Percentiles rank a stretch among this genome's conserved stretches.
Conservation (phyloP, 352 stramenopile genomes). For the Phytophthora podocarpi region DNA sequence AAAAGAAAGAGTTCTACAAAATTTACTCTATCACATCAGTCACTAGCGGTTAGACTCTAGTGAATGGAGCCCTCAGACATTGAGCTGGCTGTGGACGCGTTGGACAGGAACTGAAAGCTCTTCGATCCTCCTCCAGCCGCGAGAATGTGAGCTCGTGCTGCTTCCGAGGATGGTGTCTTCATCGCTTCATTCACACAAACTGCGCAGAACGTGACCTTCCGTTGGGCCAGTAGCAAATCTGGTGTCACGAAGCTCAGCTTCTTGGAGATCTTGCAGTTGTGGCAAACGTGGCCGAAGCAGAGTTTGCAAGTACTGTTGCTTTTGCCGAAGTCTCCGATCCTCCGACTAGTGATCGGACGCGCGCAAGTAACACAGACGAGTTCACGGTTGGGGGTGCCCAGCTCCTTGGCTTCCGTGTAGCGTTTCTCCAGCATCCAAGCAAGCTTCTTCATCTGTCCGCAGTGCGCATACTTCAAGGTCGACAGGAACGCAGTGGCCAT, state of each 20-base stretch:
- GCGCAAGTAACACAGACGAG: conserved; percentile 35
- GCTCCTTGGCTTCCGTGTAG: conserved; percentile 34
- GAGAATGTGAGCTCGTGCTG: conserved; percentile 29
- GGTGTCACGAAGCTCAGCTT: conserved; percentile 44
- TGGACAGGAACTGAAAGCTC: conserved; percentile 14
- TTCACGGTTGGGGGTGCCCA: conserved; percentile 33
- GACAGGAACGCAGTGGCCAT: conserved; percentile 41
- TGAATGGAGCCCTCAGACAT: too few relatives aligned
- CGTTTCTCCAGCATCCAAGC: conserved; percentile 42
- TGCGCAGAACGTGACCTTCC: conserved; percentile 43
- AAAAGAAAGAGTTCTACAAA: too few relatives aligned
- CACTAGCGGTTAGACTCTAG: too few relatives aligned
- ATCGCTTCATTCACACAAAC: conserved; percentile 42
- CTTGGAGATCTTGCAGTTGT: conserved; percentile 32
- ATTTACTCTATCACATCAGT: too few relatives aligned
- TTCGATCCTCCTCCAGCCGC: conserved; percentile 6
- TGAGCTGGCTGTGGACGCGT: conserved; percentile 18
- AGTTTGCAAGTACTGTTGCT: conserved; percentile 1
- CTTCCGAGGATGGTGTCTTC: conserved; percentile 26
- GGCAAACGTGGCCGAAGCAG: conserved; percentile 40
- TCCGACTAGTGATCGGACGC: conserved; percentile 9
- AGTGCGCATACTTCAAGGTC: conserved; percentile 42
- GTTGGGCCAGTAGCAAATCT: conserved; percentile 33
- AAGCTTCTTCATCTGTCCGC: conserved; percentile 54
- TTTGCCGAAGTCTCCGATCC: too few relatives aligned